phyloP scores from a whole-genome alignment of 2,329 filamentous ascomycete species.

The Malbranchea cinnamomea region DNA sequence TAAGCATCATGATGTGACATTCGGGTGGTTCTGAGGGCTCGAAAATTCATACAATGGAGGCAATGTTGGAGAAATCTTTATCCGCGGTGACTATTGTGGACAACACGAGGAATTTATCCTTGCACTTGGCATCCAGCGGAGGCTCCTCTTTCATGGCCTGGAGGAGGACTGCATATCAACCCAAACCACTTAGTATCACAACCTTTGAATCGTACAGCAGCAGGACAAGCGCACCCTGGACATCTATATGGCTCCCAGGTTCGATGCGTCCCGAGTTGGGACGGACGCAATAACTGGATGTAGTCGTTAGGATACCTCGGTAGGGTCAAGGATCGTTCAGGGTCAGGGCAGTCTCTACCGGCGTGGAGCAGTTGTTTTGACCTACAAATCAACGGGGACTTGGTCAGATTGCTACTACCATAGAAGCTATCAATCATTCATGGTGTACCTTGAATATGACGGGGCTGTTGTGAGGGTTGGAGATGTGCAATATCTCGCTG shows the following conservation, averaged over 20 bases:
- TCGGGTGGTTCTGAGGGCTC: slow-evolving; percentile 8
- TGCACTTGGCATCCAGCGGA: slow-evolving; percentile 70
- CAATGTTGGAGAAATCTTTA: slow-evolving; percentile 68
- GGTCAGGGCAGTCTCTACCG: slow-evolving; percentile 51
- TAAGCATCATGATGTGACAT: slow-evolving; percentile 9
- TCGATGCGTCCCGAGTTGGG: slow-evolving; percentile 96
- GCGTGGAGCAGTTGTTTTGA: slow-evolving; percentile 98
- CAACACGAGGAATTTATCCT: slow-evolving; percentile 96
- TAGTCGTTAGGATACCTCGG: slow-evolving; percentile 13
- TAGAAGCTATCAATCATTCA: background rate
- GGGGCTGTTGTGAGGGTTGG: slow-evolving; percentile 42
- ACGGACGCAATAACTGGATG: slow-evolving; percentile 77
- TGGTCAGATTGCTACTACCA: slow-evolving; percentile 14
- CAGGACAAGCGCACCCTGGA: slow-evolving; percentile 63
- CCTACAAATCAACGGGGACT: slow-evolving; percentile 37
- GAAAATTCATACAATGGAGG: slow-evolving; percentile 52
- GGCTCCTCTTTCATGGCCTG: slow-evolving; percentile 98
- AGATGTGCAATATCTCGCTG: slow-evolving; percentile 44
- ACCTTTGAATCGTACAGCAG: slow-evolving; percentile 2
- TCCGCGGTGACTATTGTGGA: slow-evolving; percentile 71
- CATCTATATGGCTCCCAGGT: slow-evolving; percentile 75
- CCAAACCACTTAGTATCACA: background rate
- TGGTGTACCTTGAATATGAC: slow-evolving; percentile 47
- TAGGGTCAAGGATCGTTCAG: slow-evolving; percentile 1
- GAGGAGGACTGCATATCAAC: slow-evolving; percentile 55